Evolutionary conservation across 176 grass and related monocot genomes (phyloP).

Genomic region (Rhynchospora pubera): DNA sequence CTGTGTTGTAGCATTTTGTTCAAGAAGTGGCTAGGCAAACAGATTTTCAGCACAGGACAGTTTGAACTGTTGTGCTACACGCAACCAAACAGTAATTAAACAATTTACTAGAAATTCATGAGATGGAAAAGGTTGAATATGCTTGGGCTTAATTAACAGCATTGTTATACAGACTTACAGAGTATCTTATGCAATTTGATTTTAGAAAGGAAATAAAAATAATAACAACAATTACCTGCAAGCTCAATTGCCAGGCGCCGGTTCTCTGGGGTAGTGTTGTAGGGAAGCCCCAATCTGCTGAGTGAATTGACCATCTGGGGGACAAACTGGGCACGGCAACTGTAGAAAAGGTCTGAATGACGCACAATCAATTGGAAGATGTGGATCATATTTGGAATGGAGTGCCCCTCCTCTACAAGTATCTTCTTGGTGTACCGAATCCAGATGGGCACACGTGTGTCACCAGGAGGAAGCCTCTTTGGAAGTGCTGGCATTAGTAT

Average conservation of each 20-base stretch:
- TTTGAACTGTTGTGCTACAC: neutral
- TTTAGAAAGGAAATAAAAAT: conserved; percentile 1
- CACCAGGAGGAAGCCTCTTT: conserved; percentile 78
- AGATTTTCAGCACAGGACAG: neutral
- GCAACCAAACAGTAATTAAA: neutral
- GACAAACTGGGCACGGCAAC: conserved; percentile 98
- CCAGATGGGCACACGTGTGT: conserved; percentile 95
- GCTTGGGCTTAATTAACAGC: neutral
- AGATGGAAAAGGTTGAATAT: neutral
- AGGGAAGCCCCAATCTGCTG: conserved; percentile 87
- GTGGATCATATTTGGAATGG: conserved; percentile 99
- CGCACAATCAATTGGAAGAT: conserved; percentile 99
- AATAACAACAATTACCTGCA: conserved; percentile 42
- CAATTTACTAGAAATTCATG: neutral
- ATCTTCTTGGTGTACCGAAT: conserved; percentile 99
- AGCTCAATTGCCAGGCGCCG: conserved; percentile 95
- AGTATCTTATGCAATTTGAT: neutral
- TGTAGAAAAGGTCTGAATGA: conserved; percentile 95
- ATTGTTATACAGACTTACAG: neutral
- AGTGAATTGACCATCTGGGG: conserved; percentile 99
- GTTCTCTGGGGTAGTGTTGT: conserved; percentile 88
- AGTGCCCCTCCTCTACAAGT: conserved; percentile 97
- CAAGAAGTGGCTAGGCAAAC: neutral
- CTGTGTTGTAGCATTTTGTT: neutral
- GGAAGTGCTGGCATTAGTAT: conserved; percentile 98